These are phyloP conservation scores for Ceratocystis lukuohia DNA, from an alignment of 2,329 filamentous ascomycete species.

Conservation along the genomic window DNA sequence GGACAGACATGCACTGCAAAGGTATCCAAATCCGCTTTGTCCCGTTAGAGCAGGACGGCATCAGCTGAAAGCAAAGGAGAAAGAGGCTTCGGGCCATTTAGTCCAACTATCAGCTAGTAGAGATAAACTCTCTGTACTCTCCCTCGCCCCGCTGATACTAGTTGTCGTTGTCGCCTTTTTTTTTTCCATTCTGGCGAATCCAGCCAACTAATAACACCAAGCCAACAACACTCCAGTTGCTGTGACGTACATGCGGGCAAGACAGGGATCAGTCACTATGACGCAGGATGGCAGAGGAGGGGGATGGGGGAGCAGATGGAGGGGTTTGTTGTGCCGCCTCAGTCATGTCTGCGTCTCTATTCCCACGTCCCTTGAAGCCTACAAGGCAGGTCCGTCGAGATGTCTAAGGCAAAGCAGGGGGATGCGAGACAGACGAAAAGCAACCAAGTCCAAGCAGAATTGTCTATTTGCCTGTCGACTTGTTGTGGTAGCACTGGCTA, in stretches of 20 bases:
- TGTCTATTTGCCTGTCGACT: too few relatives aligned
- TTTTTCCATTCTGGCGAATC: too few relatives aligned
- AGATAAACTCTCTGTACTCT: neutral
- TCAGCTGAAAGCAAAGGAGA: conserved; percentile 1
- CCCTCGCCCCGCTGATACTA: neutral
- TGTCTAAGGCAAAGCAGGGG: neutral
- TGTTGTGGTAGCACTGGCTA: neutral
- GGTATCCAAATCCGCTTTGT: neutral
- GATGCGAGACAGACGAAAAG: neutral
- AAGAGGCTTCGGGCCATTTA: neutral
- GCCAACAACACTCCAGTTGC: too few relatives aligned
- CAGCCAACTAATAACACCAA: too few relatives aligned
- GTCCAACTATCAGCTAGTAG: neutral
- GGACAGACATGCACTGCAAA: neutral
- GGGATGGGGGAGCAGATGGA: too few relatives aligned
- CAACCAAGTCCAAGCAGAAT: neutral
- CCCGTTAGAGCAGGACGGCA: neutral
- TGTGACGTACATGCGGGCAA: too few relatives aligned
- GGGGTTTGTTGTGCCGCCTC: too few relatives aligned
- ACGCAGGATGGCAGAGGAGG: too few relatives aligned
- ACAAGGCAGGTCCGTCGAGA: neutral
- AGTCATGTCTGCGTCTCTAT: too few relatives aligned
- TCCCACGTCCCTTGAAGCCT: too few relatives aligned
- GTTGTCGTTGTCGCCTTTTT: too few relatives aligned
- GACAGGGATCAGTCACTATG: too few relatives aligned